Conservation (phyloP, 1,284 basidiomycete genomes). For the Ceratorhiza oryzae-sativae region DNA sequence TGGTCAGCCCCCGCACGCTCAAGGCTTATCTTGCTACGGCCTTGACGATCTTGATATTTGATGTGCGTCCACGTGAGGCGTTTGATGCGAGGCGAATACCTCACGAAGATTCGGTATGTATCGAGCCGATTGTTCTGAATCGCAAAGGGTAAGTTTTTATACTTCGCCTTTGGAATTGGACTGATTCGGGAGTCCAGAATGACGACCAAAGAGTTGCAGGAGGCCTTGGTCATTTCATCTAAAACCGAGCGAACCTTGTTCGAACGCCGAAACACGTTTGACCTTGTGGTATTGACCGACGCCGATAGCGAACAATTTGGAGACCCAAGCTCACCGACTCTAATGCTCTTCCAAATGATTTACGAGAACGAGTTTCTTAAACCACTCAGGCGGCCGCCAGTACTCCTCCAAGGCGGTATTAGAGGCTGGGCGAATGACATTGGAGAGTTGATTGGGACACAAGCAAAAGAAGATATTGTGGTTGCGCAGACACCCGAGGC, state of each 20-base stretch:
- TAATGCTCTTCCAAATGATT: slow-evolving; percentile 69
- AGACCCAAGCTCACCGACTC: slow-evolving; percentile 60
- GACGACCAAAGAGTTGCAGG: slow-evolving; percentile 72
- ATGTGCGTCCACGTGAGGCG: slow-evolving; percentile 79
- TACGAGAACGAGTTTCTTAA: slow-evolving; percentile 77
- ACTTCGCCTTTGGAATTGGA: background rate
- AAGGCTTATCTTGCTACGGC: slow-evolving; percentile 62
- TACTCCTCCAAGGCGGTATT: slow-evolving; percentile 86
- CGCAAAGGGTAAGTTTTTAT: slow-evolving; percentile 66
- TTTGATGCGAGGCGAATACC: slow-evolving; percentile 79
- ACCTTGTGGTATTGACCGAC: slow-evolving; percentile 92
- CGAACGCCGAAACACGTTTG: slow-evolving; percentile 82
- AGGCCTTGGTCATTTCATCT: slow-evolving; percentile 76
- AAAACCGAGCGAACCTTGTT: slow-evolving; percentile 76
- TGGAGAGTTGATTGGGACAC: slow-evolving; percentile 56
- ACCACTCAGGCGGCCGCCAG: slow-evolving; percentile 77
- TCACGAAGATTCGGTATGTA: slow-evolving; percentile 74
- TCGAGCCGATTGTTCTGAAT: slow-evolving; percentile 81
- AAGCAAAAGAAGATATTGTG: slow-evolving; percentile 49
- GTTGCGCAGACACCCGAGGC: slow-evolving; percentile 43
- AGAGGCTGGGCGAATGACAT: slow-evolving; percentile 81
- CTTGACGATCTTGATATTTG: slow-evolving; percentile 75
- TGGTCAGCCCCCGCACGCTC: slow-evolving; percentile 68
- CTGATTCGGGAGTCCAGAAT: slow-evolving; percentile 58
- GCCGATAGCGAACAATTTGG: slow-evolving; percentile 68